Evolutionary conservation across 768 basidiomycete genomes (phyloP).

Genomic region (Tulasnella sp.): DNA sequence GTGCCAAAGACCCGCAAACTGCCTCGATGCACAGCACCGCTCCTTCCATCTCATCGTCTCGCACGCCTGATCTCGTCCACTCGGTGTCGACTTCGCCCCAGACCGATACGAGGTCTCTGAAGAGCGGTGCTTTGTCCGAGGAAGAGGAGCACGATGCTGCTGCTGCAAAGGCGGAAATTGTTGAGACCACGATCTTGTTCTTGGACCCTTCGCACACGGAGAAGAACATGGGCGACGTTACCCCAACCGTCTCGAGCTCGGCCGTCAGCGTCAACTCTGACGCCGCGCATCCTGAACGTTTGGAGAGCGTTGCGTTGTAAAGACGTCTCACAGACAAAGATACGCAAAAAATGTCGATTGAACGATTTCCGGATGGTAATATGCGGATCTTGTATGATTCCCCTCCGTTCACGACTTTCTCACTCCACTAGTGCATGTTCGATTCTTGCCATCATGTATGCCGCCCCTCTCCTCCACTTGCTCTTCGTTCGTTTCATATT

Average conservation of each 20-base stretch:
- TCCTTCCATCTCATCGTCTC: not conserved
- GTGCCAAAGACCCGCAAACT: not conserved
- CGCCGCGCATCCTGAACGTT: not conserved
- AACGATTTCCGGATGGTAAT: not conserved
- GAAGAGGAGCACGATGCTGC: not conserved
- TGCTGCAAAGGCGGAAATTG: not conserved
- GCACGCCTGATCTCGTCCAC: not conserved
- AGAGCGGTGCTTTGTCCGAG: not conserved
- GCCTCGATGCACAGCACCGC: not conserved
- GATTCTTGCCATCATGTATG: not conserved
- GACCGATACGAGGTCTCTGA: constrained; percentile 5
- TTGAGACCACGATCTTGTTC: not conserved
- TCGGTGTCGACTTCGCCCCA: not conserved
- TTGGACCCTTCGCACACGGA: not conserved
- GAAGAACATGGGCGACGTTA: not conserved
- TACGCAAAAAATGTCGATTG: not conserved
- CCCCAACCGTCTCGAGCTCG: not conserved
- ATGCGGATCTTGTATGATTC: not conserved
- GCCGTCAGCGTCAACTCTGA: not conserved
- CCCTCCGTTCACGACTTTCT: constrained; percentile 1
- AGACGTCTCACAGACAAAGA: not conserved
- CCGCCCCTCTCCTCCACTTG: not conserved
- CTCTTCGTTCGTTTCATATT: constrained; percentile 1
- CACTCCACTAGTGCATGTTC: not conserved
- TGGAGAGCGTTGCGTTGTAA: not conserved